phyloP scores from a whole-genome alignment of 768 basidiomycete species.

The Tulasnella sp. region DNA sequence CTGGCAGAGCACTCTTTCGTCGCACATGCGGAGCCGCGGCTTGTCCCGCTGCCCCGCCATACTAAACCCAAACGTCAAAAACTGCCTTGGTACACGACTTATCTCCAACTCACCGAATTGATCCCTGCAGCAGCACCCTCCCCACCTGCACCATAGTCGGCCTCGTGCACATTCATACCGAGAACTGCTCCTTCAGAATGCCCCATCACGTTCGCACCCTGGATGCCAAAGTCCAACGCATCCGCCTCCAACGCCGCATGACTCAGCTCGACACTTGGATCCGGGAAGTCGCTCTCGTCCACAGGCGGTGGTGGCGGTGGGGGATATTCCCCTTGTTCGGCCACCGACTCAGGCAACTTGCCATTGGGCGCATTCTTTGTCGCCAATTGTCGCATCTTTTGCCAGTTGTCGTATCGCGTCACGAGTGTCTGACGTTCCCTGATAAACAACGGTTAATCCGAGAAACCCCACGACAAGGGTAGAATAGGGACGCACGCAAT shows the following conservation, averaged over 20 bases:
- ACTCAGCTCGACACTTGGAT: slow-evolving; percentile 80
- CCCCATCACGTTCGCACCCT: slow-evolving; percentile 55
- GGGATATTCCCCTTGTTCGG: slow-evolving; percentile 46
- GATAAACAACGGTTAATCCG: slow-evolving; percentile 12
- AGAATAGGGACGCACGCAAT: slow-evolving; percentile 48
- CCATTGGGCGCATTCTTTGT: slow-evolving; percentile 54
- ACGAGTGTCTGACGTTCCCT: slow-evolving; percentile 85
- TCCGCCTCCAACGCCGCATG: slow-evolving; percentile 68
- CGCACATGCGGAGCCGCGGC: slow-evolving; percentile 57
- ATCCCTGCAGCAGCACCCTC: neutral
- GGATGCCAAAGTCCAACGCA: slow-evolving; percentile 54
- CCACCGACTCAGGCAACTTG: slow-evolving; percentile 57
- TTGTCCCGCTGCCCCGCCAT: slow-evolving; percentile 43
- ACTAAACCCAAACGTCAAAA: slow-evolving; percentile 23
- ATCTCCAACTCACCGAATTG: slow-evolving; percentile 41
- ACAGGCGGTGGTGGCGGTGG: slow-evolving; percentile 66
- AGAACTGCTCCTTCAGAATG: slow-evolving; percentile 16
- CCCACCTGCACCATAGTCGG: neutral
- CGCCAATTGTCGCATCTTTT: slow-evolving; percentile 67
- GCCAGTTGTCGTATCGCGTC: slow-evolving; percentile 80
- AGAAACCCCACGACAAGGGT: neutral
- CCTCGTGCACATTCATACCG: neutral
- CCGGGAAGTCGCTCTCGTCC: slow-evolving; percentile 77
- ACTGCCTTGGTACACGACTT: slow-evolving; percentile 29
- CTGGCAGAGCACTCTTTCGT: slow-evolving; percentile 89